These are phyloP conservation scores for Aurifilum marmelostoma DNA, from an alignment of 2,329 filamentous ascomycete genomes.

Conservation along the genomic window DNA sequence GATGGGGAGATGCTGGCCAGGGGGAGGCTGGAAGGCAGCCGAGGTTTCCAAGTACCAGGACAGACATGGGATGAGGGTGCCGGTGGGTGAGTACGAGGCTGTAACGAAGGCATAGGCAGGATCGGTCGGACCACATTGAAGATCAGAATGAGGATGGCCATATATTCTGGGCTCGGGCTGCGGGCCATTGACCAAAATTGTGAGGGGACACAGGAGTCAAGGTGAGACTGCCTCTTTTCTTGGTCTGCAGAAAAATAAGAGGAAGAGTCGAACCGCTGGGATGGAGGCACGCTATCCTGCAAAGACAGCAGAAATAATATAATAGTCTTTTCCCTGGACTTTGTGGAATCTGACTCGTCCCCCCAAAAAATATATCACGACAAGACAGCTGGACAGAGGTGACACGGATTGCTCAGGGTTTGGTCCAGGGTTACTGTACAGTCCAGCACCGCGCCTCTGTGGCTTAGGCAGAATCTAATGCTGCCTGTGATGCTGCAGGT, in stretches of 20 bases:
- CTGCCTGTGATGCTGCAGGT: neutral
- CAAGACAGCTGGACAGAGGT: neutral
- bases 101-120: neutral
- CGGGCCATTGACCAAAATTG: too few species aligned
- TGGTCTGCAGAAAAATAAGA: neutral
- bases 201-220: neutral
- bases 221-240: neutral
- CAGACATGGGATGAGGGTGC: conserved; percentile 62
- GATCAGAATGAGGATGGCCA: too few species aligned
- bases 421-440: neutral
- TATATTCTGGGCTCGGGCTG: too few species aligned
- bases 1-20: conserved; percentile 54
- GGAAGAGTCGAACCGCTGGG: too few species aligned
- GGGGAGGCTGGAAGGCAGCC: conserved; percentile 65
- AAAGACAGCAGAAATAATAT: too few species aligned
- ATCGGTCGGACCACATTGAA: too few species aligned
- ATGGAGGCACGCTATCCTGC: neutral
- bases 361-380: neutral
- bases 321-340: neutral
- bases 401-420: neutral
- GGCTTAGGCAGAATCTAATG: neutral
- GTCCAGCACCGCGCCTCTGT: too few species aligned
- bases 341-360: neutral
- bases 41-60: conserved; percentile 65
- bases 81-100: conserved; percentile 26